These are phyloP conservation scores for Acer yangbiense DNA, from an alignment of 345 rosid genomes.

Conservation along the genomic window DNA sequence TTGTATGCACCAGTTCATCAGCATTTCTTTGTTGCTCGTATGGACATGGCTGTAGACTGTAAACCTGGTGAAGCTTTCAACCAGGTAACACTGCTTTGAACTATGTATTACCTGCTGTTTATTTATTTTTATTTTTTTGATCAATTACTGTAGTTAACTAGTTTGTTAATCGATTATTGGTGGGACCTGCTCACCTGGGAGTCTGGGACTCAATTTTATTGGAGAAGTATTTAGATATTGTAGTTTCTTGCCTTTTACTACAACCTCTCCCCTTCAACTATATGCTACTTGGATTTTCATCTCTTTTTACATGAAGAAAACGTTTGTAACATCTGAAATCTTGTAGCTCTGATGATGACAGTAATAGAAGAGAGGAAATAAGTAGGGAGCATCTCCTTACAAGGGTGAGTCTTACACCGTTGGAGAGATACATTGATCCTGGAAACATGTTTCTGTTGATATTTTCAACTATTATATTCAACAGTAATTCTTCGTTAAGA, in stretches of 20 bases:
- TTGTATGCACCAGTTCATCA: constrained; percentile 94
- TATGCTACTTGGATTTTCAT: background rate
- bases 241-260: background rate
- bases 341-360: constrained; percentile 8
- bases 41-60: constrained; percentile 94
- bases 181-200: background rate
- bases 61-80: constrained; percentile 87
- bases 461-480: background rate
- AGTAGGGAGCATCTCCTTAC: constrained; percentile 6
- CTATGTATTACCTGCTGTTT: background rate
- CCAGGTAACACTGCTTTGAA: constrained; percentile 50
- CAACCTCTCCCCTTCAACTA: background rate
- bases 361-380: constrained; percentile 2
- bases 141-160: background rate
- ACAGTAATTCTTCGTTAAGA: background rate
- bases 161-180: background rate
- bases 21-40: constrained; percentile 88
- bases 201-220: background rate
- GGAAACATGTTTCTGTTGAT: background rate
- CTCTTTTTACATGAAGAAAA: background rate
- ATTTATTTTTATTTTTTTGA: background rate
- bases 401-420: constrained; percentile 3
- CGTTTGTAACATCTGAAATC: background rate
- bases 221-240: background rate
- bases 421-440: constrained; percentile 3